A percentile compares a stretch with the other conserved stretches of the same genome.
phyloP scores from a whole-genome alignment of 2,329 filamentous ascomycete species.

The Sclerotinia trifoliorum region DNA sequence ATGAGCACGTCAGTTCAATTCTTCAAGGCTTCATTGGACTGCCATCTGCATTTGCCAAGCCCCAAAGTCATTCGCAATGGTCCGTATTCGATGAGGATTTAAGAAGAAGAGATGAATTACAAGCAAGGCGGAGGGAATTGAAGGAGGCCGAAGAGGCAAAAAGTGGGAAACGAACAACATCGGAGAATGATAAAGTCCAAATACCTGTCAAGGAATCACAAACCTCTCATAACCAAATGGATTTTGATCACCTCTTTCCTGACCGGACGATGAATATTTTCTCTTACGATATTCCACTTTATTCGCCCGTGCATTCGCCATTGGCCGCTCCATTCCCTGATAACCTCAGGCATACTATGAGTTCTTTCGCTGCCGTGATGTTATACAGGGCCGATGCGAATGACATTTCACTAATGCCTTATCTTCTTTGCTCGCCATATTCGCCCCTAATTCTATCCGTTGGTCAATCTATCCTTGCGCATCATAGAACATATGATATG shows the following conservation, averaged over 20 bases:
- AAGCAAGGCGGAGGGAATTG: slow-evolving; percentile 31
- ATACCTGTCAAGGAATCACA: slow-evolving; percentile 27
- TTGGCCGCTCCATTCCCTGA: slow-evolving; percentile 68
- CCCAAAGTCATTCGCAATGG: slow-evolving; percentile 30
- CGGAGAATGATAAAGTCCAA: slow-evolving; percentile 20
- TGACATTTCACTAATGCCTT: slow-evolving; percentile 38
- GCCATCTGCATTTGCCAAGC: slow-evolving; percentile 37
- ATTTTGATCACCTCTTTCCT: neutral
- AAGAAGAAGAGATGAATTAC: slow-evolving; percentile 33
- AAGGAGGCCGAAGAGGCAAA: slow-evolving; percentile 28
- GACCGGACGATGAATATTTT: slow-evolving; percentile 2
- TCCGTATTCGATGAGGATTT: slow-evolving; percentile 36
- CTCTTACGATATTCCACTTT: slow-evolving; percentile 34
- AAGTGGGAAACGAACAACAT: slow-evolving; percentile 4
- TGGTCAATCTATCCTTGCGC: slow-evolving; percentile 3
- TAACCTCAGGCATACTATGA: slow-evolving; percentile 27
- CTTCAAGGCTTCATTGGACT: slow-evolving; percentile 40
- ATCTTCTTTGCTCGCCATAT: slow-evolving; percentile 39
- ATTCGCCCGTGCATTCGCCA: slow-evolving; percentile 27
- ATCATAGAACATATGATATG: neutral
- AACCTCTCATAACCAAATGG: neutral
- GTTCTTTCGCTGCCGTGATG: neutral
- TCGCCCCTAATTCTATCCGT: slow-evolving; percentile 35
- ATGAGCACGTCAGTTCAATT: slow-evolving; percentile 37
- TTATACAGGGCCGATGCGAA: slow-evolving; percentile 10